Base-by-base conservation (phyloP, 106 monocot genomes). In the Chionographis japonica region DNA sequence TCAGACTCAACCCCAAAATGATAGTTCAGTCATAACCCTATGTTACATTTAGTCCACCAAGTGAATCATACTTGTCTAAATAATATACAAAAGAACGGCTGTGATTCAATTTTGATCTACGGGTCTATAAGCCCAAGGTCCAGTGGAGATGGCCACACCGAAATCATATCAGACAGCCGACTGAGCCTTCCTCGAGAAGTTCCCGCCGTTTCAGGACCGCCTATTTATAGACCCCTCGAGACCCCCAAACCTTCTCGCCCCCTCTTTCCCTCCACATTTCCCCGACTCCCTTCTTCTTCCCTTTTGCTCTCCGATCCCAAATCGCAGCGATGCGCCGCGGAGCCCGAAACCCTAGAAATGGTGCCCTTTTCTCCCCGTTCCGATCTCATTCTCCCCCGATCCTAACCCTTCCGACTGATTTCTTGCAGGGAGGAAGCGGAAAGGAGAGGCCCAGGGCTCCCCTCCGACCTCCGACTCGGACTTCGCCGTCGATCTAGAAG, bases 121-220 rank as follows among this genome's bases (percentile, higher is more conserved):
- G 27, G 27, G 1, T 1, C 27, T 1, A 27, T 1, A 27, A 27
- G 27, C 27, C 27, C 1, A 27, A 1, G 27, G 27, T 27, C 27
- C 27, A 27, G 1, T 27, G 27, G 27, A 27, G 27, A 27, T 27
- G 1, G 27, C 27, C 27, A 27, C 27, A 27, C 27, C 27, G 1
- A 1, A 27, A 27, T 27, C 27, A 27, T 27, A 27, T 27, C 27
- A 27, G 27, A 27, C 46, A 0, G 4, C 15, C 12, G 59, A 63
- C n/a, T 2, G 40, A 40, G 54, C 12, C 72, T 54, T 62, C 62
- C 9, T 20, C 51, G 1, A 15, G 7, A 64, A 52, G 72, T 63
- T 74, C 64, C 74, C 64, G 74, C 65, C 65, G 55, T 46, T 65
- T 65, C 58, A 65, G 37, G 16, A 20, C 4, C 49, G 36, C 14